Evolutionary conservation across 345 rosid species (phyloP), one percentile per base, ranked within the genome.

Genomic region (Mercurialis annua): DNA sequence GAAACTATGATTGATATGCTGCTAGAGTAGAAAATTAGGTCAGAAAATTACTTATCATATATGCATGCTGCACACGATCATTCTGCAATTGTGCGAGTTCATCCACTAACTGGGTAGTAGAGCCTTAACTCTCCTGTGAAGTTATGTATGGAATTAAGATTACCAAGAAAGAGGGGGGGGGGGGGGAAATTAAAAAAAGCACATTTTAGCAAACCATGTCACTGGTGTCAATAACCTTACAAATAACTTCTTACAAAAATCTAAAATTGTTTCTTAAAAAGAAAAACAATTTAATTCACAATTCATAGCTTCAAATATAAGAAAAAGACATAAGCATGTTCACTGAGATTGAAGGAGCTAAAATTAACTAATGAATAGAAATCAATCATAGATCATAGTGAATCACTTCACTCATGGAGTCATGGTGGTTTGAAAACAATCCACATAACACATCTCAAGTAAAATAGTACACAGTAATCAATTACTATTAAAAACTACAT

Each of bases 71-170:
- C 63, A 89, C 76, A 21, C 83, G 81, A 0, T 83, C 80, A 66
- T 87, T 86, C 70, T 89, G 90, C 61, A 85, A 55, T 74, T 84
- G 84, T 1, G 77, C 74, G 36, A 79, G 77, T 50, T 81, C 79
- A 64, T 82, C 80, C 62, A 85, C 73, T 48, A 71, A 85, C 65
- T 82, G 81, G 5, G 59, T 60, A 48, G 67, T 57, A 38, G 84
- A 82, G 52, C 72, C 77, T 74, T 74, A 94, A 77, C 82, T 94
- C 90, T 51, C 90, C 99, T 94, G 78, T 71, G 49, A 55, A 31
- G 59, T 34, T 56, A 68, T 44, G 40, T 36, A 51, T 17, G 9
- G 31, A 68, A 23, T 52, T 59, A 69, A 63, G 42, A 64, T 8
- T 59, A 3, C 15, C 0, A 11, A 49, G 44, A 8, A 0, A 51